Evolutionary conservation across 2,329 filamentous ascomycete species (phyloP), one percentile per base, ranked within the genome.

Genomic region (Nakataea oryzae): DNA sequence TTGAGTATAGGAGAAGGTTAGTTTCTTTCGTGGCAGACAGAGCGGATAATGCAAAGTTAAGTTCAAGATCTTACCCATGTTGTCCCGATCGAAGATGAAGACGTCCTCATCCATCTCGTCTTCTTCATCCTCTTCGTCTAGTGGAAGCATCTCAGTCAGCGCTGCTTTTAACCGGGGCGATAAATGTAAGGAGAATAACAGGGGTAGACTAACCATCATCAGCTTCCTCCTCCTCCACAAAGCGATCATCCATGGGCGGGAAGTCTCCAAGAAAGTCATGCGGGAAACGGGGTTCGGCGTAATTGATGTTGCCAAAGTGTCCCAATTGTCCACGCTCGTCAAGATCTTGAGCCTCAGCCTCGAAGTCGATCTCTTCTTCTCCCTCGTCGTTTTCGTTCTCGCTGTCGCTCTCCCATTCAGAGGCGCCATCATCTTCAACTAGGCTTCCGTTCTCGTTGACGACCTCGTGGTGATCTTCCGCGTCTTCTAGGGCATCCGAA

Each of bases 81-180:
- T 84, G 34, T 81, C 80, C 28, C 84, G 82, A 64, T 86, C 83
- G 64, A 85, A 86, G 63, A 83, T 77, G 68, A 85, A 86, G 62
- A 86, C 82, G 26, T 85, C 84, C 60, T 91, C 88, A 57, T 87
- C 86, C 67, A 89, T 82, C 21, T 87, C 86, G 54, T 89, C 88
- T 24, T 89, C 87, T 58, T 91, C 90, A 5, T 85, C 82, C 7
- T 83, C 81, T 54, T 79, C 78, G 60, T 79, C 73, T 74, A 54
- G 11, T 30, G 6, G 57, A 26, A 55, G 32, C n/a, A 30, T 57
- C 60, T 69, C 60, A 71, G 67, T 72, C 65, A 70, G 66, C 59
- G 59, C 54, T 32, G 26, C 54, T 29, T 50, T 21, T n/a, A 11
- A 41, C 5, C 5, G 26, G 47, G 11, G 9, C 5, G 47, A 30